Evolutionary conservation across 257 asterid species (phyloP), one percentile per base, ranked within the genome.

Genomic region (Nicotiana tomentosiformis): DNA sequence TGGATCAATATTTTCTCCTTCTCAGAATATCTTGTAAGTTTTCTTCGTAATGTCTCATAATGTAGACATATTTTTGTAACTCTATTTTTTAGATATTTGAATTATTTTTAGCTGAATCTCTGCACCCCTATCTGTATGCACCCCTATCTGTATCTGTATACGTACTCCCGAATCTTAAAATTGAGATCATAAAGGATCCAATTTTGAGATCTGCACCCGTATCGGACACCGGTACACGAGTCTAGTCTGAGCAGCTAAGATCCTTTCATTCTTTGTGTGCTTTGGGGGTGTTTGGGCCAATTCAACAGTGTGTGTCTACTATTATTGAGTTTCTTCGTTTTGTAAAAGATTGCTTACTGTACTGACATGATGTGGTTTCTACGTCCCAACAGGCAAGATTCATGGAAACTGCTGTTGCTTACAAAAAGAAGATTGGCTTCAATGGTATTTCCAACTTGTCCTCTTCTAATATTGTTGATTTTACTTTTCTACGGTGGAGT

Each of bases 381-480:
- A 77, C 30, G 8, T 86, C 18, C 46, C 82, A 43, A 79, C 91
- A 94, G 99, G 99, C 99, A 37, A 93, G 93, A 83, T 96, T 96
- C 87, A 78, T 96, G 35, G 96, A 93, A 89, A 98, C 93, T 77
- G 98, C 98, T 61, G 97, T 91, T 77, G 94, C 97, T 77, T 92
- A 93, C 84, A 96, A 96, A 92, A 96, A 96, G 92, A 96, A 96
- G 88, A 96, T 96, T 86, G 98, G 98, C 61, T 94, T 96, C 92
- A 94, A 96, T 61, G 99, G 98, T 95, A 92, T 26, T 82, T 83
- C 64, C 64, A 60, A 18, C 11, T 18, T 66, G 33, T 39, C 37
- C 12, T 32, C 56, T 80, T 85, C 17, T 80, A 30, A 33, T 57
- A 33, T 49, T 57, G 9, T 46, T 2, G 29, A 64, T 5, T 64